Percentiles rank a stretch among this genome's conserved stretches.
These are phyloP conservation scores for Talaromyces thailandensis DNA, from an alignment of 495 filamentous ascomycete genomes.

Conservation along the genomic window DNA sequence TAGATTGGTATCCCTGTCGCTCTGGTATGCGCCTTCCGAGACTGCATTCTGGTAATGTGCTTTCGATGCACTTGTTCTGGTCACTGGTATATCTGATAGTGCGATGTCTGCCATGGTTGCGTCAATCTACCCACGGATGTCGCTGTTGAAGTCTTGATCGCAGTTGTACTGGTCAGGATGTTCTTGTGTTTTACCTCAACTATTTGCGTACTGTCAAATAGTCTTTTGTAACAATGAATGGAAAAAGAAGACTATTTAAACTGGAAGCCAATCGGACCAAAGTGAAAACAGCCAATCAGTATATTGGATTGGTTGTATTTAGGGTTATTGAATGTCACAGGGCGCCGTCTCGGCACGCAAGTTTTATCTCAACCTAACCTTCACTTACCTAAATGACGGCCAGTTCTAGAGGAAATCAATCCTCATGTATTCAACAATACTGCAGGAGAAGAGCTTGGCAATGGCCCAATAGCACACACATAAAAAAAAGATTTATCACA, in stretches of 20 bases:
- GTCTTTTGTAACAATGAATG: background rate
- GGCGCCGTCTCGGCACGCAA: background rate
- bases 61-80: background rate
- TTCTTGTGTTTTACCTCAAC: too few relatives aligned
- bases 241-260: background rate
- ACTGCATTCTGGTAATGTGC: background rate
- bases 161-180: background rate
- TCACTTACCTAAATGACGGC: background rate
- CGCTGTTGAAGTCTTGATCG: background rate
- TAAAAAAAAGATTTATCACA: too few relatives aligned
- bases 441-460: too few relatives aligned
- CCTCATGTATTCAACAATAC: too few relatives aligned
- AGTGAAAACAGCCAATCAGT: background rate
- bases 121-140: background rate
- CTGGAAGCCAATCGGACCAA: background rate
- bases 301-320: background rate
- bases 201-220: too few relatives aligned
- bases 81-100: background rate
- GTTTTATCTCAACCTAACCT: background rate
- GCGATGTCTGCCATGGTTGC: background rate
- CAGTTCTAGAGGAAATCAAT: too few relatives aligned
- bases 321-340: background rate
- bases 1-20: background rate
- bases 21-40: background rate
- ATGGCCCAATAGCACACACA: too few relatives aligned